Evolutionary conservation across 805 yeast genomes (phyloP), one percentile per base, ranked within the genome.

Genomic region (Cyberlindnera meyerae): DNA sequence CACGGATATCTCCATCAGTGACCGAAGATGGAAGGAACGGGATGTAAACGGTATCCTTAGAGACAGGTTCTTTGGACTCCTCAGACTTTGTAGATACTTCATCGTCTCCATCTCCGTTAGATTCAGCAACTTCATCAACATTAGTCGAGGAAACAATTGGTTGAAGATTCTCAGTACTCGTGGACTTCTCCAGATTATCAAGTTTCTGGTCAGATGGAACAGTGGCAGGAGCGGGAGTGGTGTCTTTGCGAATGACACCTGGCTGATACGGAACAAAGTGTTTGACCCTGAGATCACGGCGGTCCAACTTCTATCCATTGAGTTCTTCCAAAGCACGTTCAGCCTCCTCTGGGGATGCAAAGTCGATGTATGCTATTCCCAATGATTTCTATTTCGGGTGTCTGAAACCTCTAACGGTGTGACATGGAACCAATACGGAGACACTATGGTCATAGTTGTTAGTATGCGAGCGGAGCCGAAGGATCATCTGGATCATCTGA

Each of bases 291-390:
- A 75, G 44, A 2, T 55, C 54, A 30, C 77, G 62, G 16, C 63
- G 65, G 38, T 65, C 60, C 34, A 81, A 64, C 29, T 70, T 71
- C 48, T 67, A 67, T 31, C 87, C 90, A 51, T 83, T 71, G 54
- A 81, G 71, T 39, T 70, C 69, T 17, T 68, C 75, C 44, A 86
- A 70, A 4, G 88, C 95, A 49, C 63, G 56, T 51, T 65, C 61
- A 35, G 89, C 95, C 27, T 69, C 68, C 36, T 75, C 87, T 41
- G 70, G 71, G 36, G 66, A 69, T 50, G 71, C 80, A 55, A 80
- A 90, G 49, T 87, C 93, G 40, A 87, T 82, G 61, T 84, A 89
- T 11, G 94, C 97, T 51, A 75, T 70, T 4, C 93, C 90, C 45
- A 75, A 58, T 3, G 78, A 73, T 43, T 58, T 65, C 31, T 64